Evolutionary conservation across 2,329 filamentous ascomycete genomes (phyloP), one percentile per base, ranked within the genome.

Genomic region (Talaromyces sp.): DNA sequence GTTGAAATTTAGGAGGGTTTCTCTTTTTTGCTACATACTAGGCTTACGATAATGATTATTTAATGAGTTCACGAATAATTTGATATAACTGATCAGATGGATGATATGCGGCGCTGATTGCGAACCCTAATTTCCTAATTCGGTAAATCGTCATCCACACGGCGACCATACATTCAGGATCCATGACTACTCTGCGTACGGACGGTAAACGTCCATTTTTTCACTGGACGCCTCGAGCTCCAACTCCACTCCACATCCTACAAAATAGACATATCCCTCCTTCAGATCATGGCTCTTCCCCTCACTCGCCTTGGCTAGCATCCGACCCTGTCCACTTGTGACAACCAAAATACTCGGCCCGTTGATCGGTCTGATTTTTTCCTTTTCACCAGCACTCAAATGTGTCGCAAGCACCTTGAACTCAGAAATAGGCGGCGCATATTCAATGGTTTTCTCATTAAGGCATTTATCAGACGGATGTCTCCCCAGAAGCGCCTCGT

Each of bases 401-500:
- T 80, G 79, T 1, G 83, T 85, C 54, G 81, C 78, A 11, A 91
- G 74, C 75, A 92, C 83, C 65, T 86, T 83, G 68, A 92, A 92
- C 72, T 92, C 89, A 66, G 83, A 85, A 72, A 90, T 81, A 0
- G 87, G 87, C 5, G 88, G 88, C 10, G 78, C 79, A 68, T 89
- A 90, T 1, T 86, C 75, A 55, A 80, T 78, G 1, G 87, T 89
- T 72, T 83, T 86, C 0, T 86, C 86, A 48, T 81, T 79, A 62
- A 76, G 75, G 54, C 85, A 82, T 62, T 81, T 79, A 0, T 77
- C 72, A 59, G 81, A 85, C 54, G 72, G 71, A 59, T 79, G 71
- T 0, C 79, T 73, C 2, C 77, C 78, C 5, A 91, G 73, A 3
- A 83, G 74, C 2, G 85, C 81, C 58, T 89, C 83, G 2, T 83